A percentile compares a stretch with the other conserved stretches of the same genome.
Evolutionary conservation across 2,329 filamentous ascomycete species (phyloP).

Genomic region (Botrytis paeoniae): DNA sequence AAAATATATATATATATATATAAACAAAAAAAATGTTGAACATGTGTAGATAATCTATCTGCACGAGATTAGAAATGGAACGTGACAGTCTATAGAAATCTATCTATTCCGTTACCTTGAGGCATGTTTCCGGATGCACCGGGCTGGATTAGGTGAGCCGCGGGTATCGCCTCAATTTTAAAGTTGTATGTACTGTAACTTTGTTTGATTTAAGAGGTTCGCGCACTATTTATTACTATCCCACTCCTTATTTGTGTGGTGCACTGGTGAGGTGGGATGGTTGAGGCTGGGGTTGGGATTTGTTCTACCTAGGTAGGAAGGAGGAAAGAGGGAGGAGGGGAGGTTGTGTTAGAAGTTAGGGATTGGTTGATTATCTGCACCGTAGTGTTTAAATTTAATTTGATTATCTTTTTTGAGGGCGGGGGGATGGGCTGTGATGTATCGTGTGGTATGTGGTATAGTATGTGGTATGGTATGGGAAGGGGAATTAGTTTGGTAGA

Average conservation of each 20-base stretch:
- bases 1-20: no score
- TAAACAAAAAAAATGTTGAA: not conserved
- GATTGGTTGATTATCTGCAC: no score
- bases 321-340: not conserved
- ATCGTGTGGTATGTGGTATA: not conserved
- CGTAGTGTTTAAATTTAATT: not conserved
- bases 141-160: not conserved
- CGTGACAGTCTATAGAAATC: not conserved
- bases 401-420: not conserved
- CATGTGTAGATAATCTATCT: not conserved
- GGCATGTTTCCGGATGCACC: not conserved
- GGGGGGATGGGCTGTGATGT: not conserved
- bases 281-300: not conserved
- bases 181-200: not conserved
- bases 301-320: not conserved
- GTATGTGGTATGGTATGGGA: not conserved
- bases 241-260: not conserved
- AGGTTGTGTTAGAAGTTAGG: no score
- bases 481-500: not conserved
- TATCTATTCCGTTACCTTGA: not conserved
- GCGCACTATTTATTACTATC: not conserved
- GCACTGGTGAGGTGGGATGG: not conserved
- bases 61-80: constrained; percentile 1
- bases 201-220: not conserved
- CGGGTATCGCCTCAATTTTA: not conserved